Percentiles rank a stretch among this genome's conserved stretches.
These are phyloP conservation scores for Torrubiella hemipterigena DNA, from an alignment of 2,329 filamentous ascomycete genomes.

Conservation along the genomic window DNA sequence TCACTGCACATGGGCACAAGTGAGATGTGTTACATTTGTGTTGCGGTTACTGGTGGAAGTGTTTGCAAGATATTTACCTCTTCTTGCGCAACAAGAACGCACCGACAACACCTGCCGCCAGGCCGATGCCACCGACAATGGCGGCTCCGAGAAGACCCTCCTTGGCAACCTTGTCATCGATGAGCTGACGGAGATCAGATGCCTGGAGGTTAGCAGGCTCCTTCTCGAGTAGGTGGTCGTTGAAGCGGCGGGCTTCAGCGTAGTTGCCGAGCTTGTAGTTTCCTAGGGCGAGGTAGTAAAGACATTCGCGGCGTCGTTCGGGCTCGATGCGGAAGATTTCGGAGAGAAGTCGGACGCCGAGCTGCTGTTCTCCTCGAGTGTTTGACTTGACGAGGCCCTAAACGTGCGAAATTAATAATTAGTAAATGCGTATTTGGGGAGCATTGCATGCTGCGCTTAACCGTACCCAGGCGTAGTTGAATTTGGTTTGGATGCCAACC, in stretches of 20 bases:
- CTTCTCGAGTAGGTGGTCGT: constrained; percentile 80
- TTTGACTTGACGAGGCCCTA: constrained; percentile 93
- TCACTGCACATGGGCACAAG: no score
- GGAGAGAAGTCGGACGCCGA: constrained; percentile 83
- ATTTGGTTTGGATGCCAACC: constrained; percentile 95
- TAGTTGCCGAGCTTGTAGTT: constrained; percentile 99
- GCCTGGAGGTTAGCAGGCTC: constrained; percentile 90
- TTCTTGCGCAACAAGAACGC: constrained; percentile 69
- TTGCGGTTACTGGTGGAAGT: no score
- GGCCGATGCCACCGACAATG: constrained; percentile 84
- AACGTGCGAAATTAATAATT: constrained; percentile 2
- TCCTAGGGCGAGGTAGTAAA: constrained; percentile 93
- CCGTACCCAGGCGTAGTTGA: constrained; percentile 96
- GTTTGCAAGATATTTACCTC: constrained; percentile 29
- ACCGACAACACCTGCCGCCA: constrained; percentile 87
- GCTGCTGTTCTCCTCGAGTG: constrained; percentile 74
- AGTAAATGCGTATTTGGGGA: background rate
- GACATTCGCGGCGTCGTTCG: constrained; percentile 89
- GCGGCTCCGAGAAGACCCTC: constrained; percentile 91
- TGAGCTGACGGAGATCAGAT: constrained; percentile 70
- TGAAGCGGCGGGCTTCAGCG: constrained; percentile 86
- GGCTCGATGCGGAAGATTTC: constrained; percentile 93
- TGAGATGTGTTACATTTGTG: no score
- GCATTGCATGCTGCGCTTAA: constrained; percentile 2
- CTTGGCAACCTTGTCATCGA: constrained; percentile 92